Evolutionary conservation across 1,139 yeast species (phyloP).

Genomic region (Nakaseomyces uthaithaninus): DNA sequence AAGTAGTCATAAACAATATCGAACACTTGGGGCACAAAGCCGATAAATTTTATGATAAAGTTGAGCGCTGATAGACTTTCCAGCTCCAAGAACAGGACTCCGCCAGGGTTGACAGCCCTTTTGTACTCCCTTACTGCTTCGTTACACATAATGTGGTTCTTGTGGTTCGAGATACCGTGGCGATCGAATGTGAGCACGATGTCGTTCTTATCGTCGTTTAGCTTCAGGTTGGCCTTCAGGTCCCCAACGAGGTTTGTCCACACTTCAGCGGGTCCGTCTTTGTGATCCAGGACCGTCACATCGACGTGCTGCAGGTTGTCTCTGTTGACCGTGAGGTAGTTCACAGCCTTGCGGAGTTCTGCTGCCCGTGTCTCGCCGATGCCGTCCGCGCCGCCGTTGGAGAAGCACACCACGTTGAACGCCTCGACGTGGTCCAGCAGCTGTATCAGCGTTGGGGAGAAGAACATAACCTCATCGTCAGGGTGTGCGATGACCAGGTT

Average conservation of each 20-base stretch:
- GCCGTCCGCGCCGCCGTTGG: conserved; percentile 71
- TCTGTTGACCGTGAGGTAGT: conserved; percentile 35
- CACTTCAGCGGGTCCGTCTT: conserved; percentile 62
- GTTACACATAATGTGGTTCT: conserved; percentile 68
- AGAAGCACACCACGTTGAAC: conserved; percentile 59
- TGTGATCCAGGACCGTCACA: conserved; percentile 35
- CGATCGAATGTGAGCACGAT: conserved; percentile 73
- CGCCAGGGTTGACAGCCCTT: conserved; percentile 8
- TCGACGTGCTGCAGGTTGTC: conserved; percentile 36
- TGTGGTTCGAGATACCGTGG: conserved; percentile 74
- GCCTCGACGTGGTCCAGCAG: conserved; percentile 12
- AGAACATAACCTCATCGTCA: conserved; percentile 98
- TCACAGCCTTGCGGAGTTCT: conserved; percentile 55
- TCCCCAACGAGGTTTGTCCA: conserved; percentile 45
- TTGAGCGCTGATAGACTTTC: conserved; percentile 11
- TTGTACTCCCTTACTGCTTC: conserved; percentile 44
- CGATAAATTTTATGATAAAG: conserved; percentile 12
- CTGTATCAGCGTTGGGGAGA: conserved; percentile 55
- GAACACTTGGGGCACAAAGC: conserved; percentile 10
- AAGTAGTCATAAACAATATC: conserved; percentile 7
- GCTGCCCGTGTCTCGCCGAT: conserved; percentile 52
- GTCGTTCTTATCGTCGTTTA: conserved; percentile 28
- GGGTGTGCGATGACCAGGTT: conserved; percentile 79
- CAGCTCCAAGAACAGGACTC: conserved; percentile 8
- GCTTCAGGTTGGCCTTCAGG: conserved; percentile 24